Percentiles rank a stretch among this genome's conserved stretches.
Conservation (phyloP, 129 eudicot genomes). For the Flaveria bidentis region DNA sequence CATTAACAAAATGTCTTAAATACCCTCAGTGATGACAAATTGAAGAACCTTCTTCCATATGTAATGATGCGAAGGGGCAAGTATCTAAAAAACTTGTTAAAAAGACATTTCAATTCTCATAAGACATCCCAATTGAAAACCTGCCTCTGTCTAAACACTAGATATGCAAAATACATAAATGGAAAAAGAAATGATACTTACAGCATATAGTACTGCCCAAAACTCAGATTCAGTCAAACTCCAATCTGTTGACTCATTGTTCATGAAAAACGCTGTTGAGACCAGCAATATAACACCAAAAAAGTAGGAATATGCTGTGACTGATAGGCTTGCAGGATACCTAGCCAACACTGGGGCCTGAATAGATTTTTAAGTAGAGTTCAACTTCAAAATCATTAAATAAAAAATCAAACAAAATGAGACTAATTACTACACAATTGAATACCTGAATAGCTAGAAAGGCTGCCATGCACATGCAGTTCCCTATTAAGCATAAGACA, state of each 20-base stretch:
- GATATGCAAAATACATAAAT: not conserved
- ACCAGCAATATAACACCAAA: slow-evolving; percentile 84
- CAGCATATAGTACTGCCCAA: slow-evolving; percentile 91
- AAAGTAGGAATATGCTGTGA: slow-evolving; percentile 88
- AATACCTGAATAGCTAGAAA: slow-evolving; percentile 91
- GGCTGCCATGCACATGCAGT: slow-evolving; percentile 97
- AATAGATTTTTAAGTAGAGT: slow-evolving; percentile 22
- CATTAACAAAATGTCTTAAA: too few species aligned
- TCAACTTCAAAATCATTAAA: slow-evolving; percentile 14
- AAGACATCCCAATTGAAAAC: too few species aligned
- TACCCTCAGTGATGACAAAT: too few species aligned
- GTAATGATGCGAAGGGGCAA: too few species aligned
- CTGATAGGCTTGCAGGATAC: slow-evolving; percentile 96
- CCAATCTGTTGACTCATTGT: slow-evolving; percentile 78
- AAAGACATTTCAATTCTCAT: too few species aligned
- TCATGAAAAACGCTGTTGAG: slow-evolving; percentile 62
- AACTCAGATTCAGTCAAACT: slow-evolving; percentile 74
- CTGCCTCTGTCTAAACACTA: too few species aligned
- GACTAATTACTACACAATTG: not conserved
- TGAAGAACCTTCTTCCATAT: too few species aligned
- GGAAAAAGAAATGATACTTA: slow-evolving; percentile 42
- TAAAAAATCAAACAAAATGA: slow-evolving; percentile 1
- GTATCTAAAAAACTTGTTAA: too few species aligned
- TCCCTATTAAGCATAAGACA: slow-evolving; percentile 83
- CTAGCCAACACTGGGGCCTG: slow-evolving; percentile 92